Base-by-base conservation (phyloP, 2,329 filamentous ascomycete genomes). In the Alternaria sp. region DNA sequence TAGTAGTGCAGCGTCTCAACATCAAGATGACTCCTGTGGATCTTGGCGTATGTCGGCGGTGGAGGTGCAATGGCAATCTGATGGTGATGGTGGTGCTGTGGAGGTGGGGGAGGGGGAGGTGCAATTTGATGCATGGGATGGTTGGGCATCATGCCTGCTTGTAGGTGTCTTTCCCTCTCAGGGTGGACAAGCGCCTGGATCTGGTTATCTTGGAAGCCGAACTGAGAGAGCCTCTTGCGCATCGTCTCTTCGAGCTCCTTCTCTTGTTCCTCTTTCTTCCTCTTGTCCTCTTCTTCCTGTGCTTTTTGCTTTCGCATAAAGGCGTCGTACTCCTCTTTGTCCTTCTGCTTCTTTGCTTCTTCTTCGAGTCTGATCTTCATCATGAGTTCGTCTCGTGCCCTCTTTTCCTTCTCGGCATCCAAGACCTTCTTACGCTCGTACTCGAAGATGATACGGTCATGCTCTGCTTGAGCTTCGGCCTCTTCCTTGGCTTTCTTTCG, bases 121-220 rank as follows among this genome's bases (percentile, higher is more conserved):
- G 59, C 46, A 18, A 50, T 25, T 32, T 57, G 68, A 50, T 71
- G 74, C 25, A 78, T 56, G 12, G 75, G 76, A 38, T 77, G 74
- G 54, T 63, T 62, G 22, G 75, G 76, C 55, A 70, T 66, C 70
- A 73, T 62, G 52, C 79, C 79, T 20, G 72, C 72, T 32, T 75
- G 74, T 25, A 80, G 64, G 36, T 81, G 75, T 61, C 77, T 75
- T 34, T 74, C 75, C 66, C 82, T 82, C 65, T 83, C 80, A 14
- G 82, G 81, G 58, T 82, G 79, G 48, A 84, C 75, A 66, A 84
- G 80, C 36, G 78, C 78, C 45, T 84, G 80, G 62, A 84, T 84
- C 60, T 82, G 81, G 60, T 81, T 79, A 52, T 82, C 78, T 43
- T 82, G 78, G 65, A 82, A 83, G 48, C 82, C 82, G 16, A 81